Evolutionary conservation across 805 yeast genomes (phyloP).

Genomic region (Torulaspora franciscae): DNA sequence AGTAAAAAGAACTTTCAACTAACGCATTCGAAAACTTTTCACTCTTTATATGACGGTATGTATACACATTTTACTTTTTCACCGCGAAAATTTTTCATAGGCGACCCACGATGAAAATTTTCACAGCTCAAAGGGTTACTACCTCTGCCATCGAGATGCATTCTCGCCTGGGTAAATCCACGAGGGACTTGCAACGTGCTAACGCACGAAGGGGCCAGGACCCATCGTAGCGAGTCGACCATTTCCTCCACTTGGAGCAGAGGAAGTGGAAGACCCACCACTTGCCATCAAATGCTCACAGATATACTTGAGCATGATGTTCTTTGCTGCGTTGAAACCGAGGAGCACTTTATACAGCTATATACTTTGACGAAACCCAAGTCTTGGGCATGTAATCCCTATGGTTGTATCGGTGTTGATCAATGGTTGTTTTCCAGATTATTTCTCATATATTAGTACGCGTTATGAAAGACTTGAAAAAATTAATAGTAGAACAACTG

Average conservation of each 20-base stretch:
- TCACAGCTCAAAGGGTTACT: not conserved
- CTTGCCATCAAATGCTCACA: too few species aligned
- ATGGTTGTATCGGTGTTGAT: slow-evolving; percentile 3
- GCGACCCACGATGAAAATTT: not conserved
- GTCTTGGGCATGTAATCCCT: too few species aligned
- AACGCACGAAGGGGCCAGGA: too few species aligned
- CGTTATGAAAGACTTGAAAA: not conserved
- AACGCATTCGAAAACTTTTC: not conserved
- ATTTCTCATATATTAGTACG: not conserved
- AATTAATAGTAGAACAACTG: not conserved
- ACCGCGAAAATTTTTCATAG: slow-evolving; percentile 4
- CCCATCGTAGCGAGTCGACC: too few species aligned
- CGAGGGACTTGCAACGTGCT: too few species aligned
- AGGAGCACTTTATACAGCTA: too few species aligned
- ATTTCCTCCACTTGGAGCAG: too few species aligned
- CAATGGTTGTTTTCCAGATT: not conserved
- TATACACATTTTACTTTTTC: slow-evolving; percentile 1
- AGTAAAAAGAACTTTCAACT: not conserved
- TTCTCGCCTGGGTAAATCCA: too few species aligned
- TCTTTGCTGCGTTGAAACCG: too few species aligned
- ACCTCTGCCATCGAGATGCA: not conserved
- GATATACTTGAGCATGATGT: too few species aligned
- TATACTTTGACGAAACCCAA: too few species aligned
- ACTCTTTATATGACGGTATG: not conserved
- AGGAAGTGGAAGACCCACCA: too few species aligned